Base-by-base conservation (phyloP, 2,329 filamentous ascomycete species). In the Colletotrichum somersetense region DNA sequence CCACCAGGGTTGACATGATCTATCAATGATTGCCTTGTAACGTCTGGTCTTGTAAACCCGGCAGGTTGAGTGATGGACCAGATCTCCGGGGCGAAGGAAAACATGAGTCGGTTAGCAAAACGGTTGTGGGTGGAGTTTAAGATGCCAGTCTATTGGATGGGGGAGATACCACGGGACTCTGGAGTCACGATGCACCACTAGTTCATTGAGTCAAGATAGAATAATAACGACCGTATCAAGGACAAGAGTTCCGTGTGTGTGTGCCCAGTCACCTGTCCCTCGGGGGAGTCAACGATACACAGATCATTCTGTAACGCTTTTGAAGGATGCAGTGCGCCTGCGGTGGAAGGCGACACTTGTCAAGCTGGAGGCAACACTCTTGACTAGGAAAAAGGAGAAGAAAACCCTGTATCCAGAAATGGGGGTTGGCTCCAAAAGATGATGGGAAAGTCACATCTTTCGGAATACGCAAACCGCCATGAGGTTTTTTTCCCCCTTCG, bases 201-300 rank as follows among this genome's bases (percentile, higher is more conserved):
- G 38, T 48, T 7, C 23, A n/a, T 26, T 23, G 42, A 67, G 68
- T 71, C 68, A 56, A 56, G 48, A 42, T 67, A 62, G 10, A 42
- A 35, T 62, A 61, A 62, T 55, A n/a, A 42, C 42, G 46, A 46
- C 35, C 35, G 7, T 6, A 26, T 52, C 11, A 26, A 20, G 30
- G 26, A 18, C 16, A 52, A 30, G 16, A n/a, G n/a, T 12, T 23
- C 30, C 30, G 30, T 30, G 30, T 30, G 30, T 14, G 18, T 46
- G 44, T 46, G 35, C n/a, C 12, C 55, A 2, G 26, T 40, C 20
- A 38, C 14, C 33, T 26, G 5, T n/a, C 0, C 0, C 12, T 40
- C 6, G 14, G 30, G n/a, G 10, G 8, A 52, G 30, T 16, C 4
- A 7, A 52, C n/a, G 18, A 5, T 23, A 42, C n/a, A 26, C 33